Percentiles rank a stretch among this genome's conserved stretches.
Conservation (phyloP, 1,139 yeast genomes). For the Blastobotrys serpentis region DNA sequence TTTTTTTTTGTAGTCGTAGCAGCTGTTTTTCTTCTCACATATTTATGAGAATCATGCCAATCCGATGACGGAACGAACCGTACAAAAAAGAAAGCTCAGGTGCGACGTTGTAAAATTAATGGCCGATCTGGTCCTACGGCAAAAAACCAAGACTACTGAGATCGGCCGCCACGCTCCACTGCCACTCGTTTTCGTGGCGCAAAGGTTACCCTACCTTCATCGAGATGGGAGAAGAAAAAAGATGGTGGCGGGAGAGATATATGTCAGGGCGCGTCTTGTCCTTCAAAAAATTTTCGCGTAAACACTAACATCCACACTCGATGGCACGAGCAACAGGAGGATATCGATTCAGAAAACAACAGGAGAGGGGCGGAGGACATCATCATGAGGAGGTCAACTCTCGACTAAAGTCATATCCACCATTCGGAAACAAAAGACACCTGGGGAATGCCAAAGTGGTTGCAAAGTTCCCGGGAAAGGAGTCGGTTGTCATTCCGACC, state of each 20-base stretch:
- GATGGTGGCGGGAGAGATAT: not conserved
- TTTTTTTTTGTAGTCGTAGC: too few relatives aligned
- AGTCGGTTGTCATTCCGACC: conserved; percentile 11
- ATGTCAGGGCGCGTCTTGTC: conserved; percentile 1
- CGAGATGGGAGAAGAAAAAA: too few relatives aligned
- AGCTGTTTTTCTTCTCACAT: too few relatives aligned
- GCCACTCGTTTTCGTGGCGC: conserved; percentile 1
- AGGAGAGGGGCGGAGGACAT: too few relatives aligned
- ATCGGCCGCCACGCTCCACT: not conserved
- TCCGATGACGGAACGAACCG: too few relatives aligned
- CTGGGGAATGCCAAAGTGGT: conserved; percentile 17
- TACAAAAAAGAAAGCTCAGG: too few relatives aligned
- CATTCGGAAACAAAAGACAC: conserved; percentile 20
- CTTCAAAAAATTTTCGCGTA: not conserved
- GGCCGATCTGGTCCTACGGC: too few relatives aligned
- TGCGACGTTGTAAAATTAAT: too few relatives aligned
- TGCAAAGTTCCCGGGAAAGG: conserved; percentile 17
- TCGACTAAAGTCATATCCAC: conserved; percentile 14
- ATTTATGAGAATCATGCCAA: too few relatives aligned
- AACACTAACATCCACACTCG: not conserved
- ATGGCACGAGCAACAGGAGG: conserved; percentile 3
- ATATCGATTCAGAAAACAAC: conserved; percentile 1
- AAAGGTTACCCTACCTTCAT: not conserved
- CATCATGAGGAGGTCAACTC: not conserved
- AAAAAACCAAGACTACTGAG: too few relatives aligned